Conservation (phyloP, 2,329 filamentous ascomycete genomes). For the Colletotrichum endophyticum region DNA sequence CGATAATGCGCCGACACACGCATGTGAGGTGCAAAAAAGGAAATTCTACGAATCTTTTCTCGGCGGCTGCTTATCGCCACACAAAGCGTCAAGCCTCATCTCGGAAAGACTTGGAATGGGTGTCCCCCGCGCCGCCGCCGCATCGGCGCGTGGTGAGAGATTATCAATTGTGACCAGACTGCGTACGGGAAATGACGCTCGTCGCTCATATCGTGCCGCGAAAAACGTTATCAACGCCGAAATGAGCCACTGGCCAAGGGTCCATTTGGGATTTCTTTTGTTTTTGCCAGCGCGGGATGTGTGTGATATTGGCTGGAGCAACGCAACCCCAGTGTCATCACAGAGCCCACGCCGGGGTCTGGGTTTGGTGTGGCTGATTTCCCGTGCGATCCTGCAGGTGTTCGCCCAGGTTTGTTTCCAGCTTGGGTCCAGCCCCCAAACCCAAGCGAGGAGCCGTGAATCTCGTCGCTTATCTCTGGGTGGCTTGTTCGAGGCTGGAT, state of each 20-base stretch:
- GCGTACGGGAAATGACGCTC: background rate
- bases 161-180: constrained; percentile 13
- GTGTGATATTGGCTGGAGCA: background rate
- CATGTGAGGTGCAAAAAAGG: background rate
- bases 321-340: background rate
- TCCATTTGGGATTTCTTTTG: background rate
- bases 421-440: background rate
- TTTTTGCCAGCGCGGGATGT: background rate
- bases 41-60: background rate
- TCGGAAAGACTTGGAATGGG: background rate
- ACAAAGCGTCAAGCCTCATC: background rate
- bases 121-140: background rate
- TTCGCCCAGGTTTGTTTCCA: background rate
- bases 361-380: background rate
- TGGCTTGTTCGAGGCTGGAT: background rate
- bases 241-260: background rate
- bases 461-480: constrained; percentile 5
- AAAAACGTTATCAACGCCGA: background rate
- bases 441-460: background rate
- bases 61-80: background rate
- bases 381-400: background rate
- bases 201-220: background rate
- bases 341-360: background rate
- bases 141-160: background rate
- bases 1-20: background rate